These are phyloP conservation scores for Lyophyllum decastes DNA, from an alignment of 768 basidiomycete genomes.

Conservation along the genomic window DNA sequence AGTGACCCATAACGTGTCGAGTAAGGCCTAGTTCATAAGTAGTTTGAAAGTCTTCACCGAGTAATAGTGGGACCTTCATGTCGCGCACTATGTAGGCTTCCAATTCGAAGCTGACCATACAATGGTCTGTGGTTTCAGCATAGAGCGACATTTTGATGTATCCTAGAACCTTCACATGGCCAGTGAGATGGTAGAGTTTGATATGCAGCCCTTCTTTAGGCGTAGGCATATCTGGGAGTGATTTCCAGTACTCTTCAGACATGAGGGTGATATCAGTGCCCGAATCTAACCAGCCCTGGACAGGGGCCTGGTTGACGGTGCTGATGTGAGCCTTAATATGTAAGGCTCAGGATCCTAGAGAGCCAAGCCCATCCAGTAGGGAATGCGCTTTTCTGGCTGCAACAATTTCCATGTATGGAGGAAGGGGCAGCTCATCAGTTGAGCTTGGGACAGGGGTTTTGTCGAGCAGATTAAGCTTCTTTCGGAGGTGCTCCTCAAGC, in stretches of 20 bases:
- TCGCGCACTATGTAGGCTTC: slow-evolving; percentile 32
- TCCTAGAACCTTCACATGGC: not conserved
- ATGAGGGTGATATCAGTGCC: too few relatives aligned
- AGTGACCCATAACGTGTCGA: slow-evolving; percentile 3
- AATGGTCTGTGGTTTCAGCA: not conserved
- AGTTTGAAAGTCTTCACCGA: too few relatives aligned
- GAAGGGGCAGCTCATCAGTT: too few relatives aligned
- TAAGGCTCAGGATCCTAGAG: not conserved
- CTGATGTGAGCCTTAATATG: not conserved
- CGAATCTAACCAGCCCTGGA: not conserved
- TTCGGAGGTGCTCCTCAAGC: not conserved
- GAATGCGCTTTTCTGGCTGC: too few relatives aligned
- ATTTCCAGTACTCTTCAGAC: too few relatives aligned
- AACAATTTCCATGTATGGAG: not conserved
- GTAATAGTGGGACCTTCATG: slow-evolving; percentile 29
- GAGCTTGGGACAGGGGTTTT: too few relatives aligned
- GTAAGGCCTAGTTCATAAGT: slow-evolving; percentile 20
- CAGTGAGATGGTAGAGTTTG: too few relatives aligned
- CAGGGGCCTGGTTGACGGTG: not conserved
- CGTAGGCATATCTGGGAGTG: too few relatives aligned
- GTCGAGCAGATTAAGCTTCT: not conserved
- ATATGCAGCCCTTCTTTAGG: too few relatives aligned
- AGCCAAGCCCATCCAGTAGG: too few relatives aligned
- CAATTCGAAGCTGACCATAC: slow-evolving; percentile 20
- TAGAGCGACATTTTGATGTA: not conserved